Conservation (phyloP, 2,329 filamentous ascomycete species). For the Chalaropsis thielavioides region DNA sequence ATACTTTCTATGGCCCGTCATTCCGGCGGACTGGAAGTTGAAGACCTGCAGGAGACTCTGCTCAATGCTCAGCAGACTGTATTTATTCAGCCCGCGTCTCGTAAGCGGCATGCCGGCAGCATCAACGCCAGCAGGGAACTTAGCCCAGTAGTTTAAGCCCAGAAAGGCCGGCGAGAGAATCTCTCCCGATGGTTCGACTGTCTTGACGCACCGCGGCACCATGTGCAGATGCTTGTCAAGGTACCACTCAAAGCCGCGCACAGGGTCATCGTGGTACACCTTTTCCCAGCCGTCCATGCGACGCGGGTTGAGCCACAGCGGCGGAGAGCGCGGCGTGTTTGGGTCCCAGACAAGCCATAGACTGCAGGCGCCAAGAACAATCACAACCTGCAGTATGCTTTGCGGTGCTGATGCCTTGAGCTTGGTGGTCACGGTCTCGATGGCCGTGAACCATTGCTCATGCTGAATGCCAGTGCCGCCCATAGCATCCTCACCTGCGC, state of each 20-base stretch:
- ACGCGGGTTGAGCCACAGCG: neutral
- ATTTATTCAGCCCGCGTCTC: neutral
- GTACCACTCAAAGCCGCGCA: neutral
- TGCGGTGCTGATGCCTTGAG: neutral
- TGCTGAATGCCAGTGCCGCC: neutral
- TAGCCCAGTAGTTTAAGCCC: neutral
- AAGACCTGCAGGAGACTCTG: slow-evolving; percentile 5
- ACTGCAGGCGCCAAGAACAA: neutral
- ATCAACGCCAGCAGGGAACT: neutral
- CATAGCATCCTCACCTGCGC: neutral
- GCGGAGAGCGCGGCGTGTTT: neutral
- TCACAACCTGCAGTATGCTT: neutral
- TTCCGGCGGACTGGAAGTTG: neutral
- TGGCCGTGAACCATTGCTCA: neutral
- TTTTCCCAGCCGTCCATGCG: neutral
- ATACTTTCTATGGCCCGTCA: neutral
- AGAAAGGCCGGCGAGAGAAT: slow-evolving; percentile 1
- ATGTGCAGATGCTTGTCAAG: slow-evolving; percentile 1
- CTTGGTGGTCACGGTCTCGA: neutral
- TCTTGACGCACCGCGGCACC: neutral
- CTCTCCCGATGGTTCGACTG: neutral
- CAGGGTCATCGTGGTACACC: neutral
- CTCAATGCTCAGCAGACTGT: slow-evolving; percentile 5
- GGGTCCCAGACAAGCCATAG: slow-evolving; percentile 5
- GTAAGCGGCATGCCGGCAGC: neutral